Evolutionary conservation across 208 protist species (phyloP), one percentile per base, ranked within the genome.

Genomic region (Lotmaria passim): DNA sequence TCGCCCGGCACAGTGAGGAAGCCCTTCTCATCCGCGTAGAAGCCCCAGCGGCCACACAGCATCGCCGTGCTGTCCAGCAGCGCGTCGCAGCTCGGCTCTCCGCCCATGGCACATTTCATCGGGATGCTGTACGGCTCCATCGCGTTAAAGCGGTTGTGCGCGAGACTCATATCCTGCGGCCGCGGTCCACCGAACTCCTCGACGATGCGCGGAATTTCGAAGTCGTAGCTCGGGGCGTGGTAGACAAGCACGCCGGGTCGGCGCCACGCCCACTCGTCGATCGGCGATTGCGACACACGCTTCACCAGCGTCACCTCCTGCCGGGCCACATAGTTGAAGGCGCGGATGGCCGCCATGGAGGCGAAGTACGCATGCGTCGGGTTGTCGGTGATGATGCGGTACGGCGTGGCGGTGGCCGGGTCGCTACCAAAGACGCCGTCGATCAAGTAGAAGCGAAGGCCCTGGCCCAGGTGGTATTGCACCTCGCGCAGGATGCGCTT

Each of bases 131-230:
- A 93, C 47, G 89, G 90, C 64, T 97, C 91, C 44, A 90, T 41
- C 17, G 90, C 86, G 53, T 96, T 75, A 75, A 96, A 96, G 55
- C 86, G 78, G 55, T 79, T 80, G 74, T 75, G 68, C 0, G 12
- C 53, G 21, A 97, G 78, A 48, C 88, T 78, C 77, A 97, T 86
- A 73, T 97, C 93, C 57, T 57, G 44, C 38, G 91, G 91, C 5
- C 86, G 86, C 31, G 93, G 93, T 3, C 93, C 93, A 61, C 87
- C 86, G 41, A 96, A 97, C 79, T 97, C 91, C 82, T 97, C 90
- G 15, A 96, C 90, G 55, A 97, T 93, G 64, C 91, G 85, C 17
- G 86, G 84, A 10, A 65, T 70, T 73, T 95, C 89, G 78, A 96
- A 96, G 67, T 89, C 82, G 80, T 89, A 97, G 61, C 68, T 68